Evolutionary conservation across 2,329 filamentous ascomycete species (phyloP), one percentile per base, ranked within the genome.

Genomic region (Sordariomycetes sp.): DNA sequence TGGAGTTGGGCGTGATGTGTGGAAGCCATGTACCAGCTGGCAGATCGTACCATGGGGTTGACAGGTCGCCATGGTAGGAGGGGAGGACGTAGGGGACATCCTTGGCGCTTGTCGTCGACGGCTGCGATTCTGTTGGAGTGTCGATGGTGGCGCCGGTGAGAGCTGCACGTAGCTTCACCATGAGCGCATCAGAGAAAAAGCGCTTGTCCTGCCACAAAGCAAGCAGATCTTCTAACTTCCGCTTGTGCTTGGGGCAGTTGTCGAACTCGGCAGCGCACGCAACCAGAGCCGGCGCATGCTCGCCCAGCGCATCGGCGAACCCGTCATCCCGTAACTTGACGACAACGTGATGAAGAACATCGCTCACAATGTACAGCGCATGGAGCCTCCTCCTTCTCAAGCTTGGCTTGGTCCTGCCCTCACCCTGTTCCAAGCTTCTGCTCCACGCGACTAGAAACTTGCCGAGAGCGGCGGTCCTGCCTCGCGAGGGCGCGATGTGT

Each of bases 11-110:
- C 25, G 82, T 73, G 39, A 94, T 76, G 36, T 83, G 79, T 5
- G 82, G 82, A 30, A 94, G 71, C 66, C 88, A 80, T 43, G 85
- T 90, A 3, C 77, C 82, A 2, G 86, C 86, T 0, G 86, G 86
- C 1, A 93, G 63, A 43, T 94, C 86, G 57, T 87, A 83, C 73
- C 82, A 94, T 0, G 82, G 77, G 4, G 71, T 76, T 0, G 74
- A 71, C 2, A 70, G 59, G 49, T 93, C 84, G 26, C 87, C 87
- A 52, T 94, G 87, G 36, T 72, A 74, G 2, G 82, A 67, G 15
- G 87, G 87, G 54, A 94, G 70, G 19, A 81, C 57, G 48, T 76
- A 90, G 0, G 82, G 81, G 2, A 61, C 61, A 39, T 79, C 66
- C 45, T 73, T 79, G 12, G 68, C 59, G 3, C 51, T 43, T n/a